Conservation (phyloP, 257 asterid genomes). For the Lantana camara region DNA sequence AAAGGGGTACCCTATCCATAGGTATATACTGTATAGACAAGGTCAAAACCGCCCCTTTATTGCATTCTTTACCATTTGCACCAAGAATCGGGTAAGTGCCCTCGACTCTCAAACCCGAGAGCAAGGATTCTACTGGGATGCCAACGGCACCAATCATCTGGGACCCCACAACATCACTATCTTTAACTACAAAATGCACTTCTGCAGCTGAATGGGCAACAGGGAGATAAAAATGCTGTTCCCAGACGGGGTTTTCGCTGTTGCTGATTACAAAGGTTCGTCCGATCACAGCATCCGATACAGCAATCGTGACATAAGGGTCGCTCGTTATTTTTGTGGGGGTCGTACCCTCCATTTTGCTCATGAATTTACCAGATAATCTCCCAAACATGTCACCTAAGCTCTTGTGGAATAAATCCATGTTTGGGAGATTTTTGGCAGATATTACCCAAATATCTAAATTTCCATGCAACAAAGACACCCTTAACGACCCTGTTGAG, state of each 20-base stretch:
- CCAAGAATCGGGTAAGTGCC: conserved; percentile 77
- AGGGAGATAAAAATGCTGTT: conserved; percentile 81
- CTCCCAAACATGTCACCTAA: conserved; percentile 61
- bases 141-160: conserved; percentile 80
- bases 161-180: conserved; percentile 80
- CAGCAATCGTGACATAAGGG: conserved; percentile 74
- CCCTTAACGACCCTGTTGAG: conserved; percentile 57
- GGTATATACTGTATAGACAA: conserved; percentile 77
- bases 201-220: conserved; percentile 81
- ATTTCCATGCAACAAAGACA: conserved; percentile 72
- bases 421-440: conserved; percentile 75
- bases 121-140: conserved; percentile 55
- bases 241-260: conserved; percentile 73
- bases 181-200: conserved; percentile 82
- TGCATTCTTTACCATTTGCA: conserved; percentile 66
- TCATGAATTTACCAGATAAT: conserved; percentile 44
- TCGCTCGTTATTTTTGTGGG: conserved; percentile 65
- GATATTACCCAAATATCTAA: conserved; percentile 77
- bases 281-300: conserved; percentile 72
- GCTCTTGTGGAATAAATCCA: conserved; percentile 76
- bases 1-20: conserved; percentile 65
- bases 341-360: conserved; percentile 46
- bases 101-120: conserved; percentile 54
- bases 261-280: conserved; percentile 74
- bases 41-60: conserved; percentile 67